Evolutionary conservation across 2,329 filamentous ascomycete genomes (phyloP).

Genomic region (Verruconis gallopava): DNA sequence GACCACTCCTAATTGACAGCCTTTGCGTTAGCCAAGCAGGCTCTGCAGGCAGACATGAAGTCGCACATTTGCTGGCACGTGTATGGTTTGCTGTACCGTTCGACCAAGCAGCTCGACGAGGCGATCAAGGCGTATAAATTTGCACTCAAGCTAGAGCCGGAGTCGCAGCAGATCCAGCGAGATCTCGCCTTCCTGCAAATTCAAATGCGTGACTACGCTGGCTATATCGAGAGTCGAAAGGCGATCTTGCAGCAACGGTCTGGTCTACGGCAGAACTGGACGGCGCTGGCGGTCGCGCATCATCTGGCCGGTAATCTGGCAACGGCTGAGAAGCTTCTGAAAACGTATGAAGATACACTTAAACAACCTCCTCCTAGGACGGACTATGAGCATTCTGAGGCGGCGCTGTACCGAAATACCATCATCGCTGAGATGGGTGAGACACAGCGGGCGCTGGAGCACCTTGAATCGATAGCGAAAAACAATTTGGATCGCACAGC

Average conservation of each 20-base stretch:
- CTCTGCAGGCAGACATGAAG: conserved; percentile 93
- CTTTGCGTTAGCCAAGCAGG: conserved; percentile 82
- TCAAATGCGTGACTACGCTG: conserved; percentile 91
- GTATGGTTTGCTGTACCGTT: conserved; percentile 85
- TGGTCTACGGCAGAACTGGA: conserved; percentile 84
- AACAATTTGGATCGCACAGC: conserved; percentile 71
- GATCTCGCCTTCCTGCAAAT: conserved; percentile 88
- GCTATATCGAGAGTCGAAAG: conserved; percentile 80
- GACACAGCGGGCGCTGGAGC: conserved; percentile 67
- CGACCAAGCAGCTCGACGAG: conserved; percentile 95
- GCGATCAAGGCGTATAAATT: conserved; percentile 99
- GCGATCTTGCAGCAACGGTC: conserved; percentile 79
- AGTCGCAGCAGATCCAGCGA: conserved; percentile 83
- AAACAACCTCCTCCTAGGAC: conserved; percentile 63
- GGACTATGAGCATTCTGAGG: conserved; percentile 89
- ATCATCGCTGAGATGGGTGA: conserved; percentile 88
- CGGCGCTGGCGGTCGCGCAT: conserved; percentile 84
- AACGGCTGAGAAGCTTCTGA: conserved; percentile 82
- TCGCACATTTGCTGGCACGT: conserved; percentile 99
- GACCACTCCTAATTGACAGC: conserved; percentile 31
- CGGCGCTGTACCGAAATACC: conserved; percentile 85
- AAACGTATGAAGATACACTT: conserved; percentile 84
- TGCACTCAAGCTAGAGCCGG: conserved; percentile 83
- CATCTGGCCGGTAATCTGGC: conserved; percentile 76
- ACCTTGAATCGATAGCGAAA: conserved; percentile 67